Evolutionary conservation across 2,329 filamentous ascomycete species (phyloP).

Genomic region (Xylaria sp.): DNA sequence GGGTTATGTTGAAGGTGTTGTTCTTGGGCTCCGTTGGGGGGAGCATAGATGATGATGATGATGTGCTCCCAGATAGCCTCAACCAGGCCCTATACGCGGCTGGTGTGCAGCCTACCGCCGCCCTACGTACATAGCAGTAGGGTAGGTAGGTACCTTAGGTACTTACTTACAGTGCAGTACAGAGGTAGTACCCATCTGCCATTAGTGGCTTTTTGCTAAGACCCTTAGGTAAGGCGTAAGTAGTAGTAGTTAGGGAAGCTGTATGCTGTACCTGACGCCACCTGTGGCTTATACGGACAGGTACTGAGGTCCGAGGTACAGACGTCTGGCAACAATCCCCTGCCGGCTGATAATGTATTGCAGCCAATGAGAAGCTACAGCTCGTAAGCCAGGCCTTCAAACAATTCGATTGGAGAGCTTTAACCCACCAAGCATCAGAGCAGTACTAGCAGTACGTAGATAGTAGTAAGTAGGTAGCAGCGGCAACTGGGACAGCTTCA

Average conservation of each 20-base stretch:
- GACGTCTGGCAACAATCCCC: constrained; percentile 7
- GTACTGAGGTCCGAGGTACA: not conserved
- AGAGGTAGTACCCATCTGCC: constrained; percentile 39
- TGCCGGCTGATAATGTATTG: constrained; percentile 19
- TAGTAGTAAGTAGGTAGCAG: constrained; percentile 7
- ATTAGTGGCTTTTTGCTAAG: not conserved
- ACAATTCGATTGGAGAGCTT: constrained; percentile 40
- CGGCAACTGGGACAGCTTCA: constrained; percentile 25
- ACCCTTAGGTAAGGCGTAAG: not conserved
- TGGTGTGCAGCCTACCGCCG: constrained; percentile 56
- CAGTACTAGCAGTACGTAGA: constrained; percentile 12
- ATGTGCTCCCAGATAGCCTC: constrained; percentile 29
- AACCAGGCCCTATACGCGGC: constrained; percentile 52
- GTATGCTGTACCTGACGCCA: constrained; percentile 1
- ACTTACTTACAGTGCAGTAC: constrained; percentile 25
- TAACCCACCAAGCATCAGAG: constrained; percentile 39
- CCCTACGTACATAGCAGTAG: not conserved
- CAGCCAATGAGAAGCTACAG: constrained; percentile 38
- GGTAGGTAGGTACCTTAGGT: not conserved
- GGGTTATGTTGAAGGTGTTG: constrained; percentile 29
- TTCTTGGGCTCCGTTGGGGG: constrained; percentile 35
- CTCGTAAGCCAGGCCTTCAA: constrained; percentile 35
- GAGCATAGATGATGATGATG: constrained; percentile 29
- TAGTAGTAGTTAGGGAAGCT: constrained; percentile 5
- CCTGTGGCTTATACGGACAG: not conserved